Base-by-base conservation (phyloP, 1,284 basidiomycete genomes). In the Veloporphyrellus conicus region DNA sequence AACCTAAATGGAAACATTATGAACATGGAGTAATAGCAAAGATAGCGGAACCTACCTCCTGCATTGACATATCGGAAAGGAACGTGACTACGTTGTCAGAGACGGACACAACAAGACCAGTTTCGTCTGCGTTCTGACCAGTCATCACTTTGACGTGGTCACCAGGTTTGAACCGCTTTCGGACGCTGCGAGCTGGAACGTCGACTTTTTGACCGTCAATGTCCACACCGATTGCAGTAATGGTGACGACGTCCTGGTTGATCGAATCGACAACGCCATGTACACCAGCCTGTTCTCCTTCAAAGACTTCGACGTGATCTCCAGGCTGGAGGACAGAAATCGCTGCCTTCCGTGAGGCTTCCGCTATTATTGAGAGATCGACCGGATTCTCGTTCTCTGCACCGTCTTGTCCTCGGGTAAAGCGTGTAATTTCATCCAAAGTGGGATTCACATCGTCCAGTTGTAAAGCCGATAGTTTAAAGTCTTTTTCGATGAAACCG, bases 131-230 rank as follows among this genome's bases (percentile, higher is more conserved):
- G 63, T 98, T 97, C 70, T 94, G 87, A 20, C 95, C 95, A 7
- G 85, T 79, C 82, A 97, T 93, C 49, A 99, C 95, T 73, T 98
- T 98, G 72, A 99, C 91, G 63, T 99, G 96, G 69, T 99, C 95
- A 66, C 95, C 96, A 43, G 93, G 81, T 66, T 92, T 93, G 76
- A 99, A 99, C 40, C 87, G 79, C 71, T 99, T 99, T 56, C 93
- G 79, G 3, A 98, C 92, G 62, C 89, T 90, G 47, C 88, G 76
- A 1, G 92, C 90, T 0, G 90, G 88, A 6, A 99, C 80, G 54
- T 97, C 93, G 45, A 93, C 78, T 60, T 84, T 84, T 64, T 90
- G 87, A 2, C 84, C 87, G 49, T 89, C 87, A 43, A 92, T 77
- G 52, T 95, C 92, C 22, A 89, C 77, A 27, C 91, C 87, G 20